Percentiles rank a stretch among this genome's conserved stretches.
These are phyloP conservation scores for Pleurostoma richardsiae DNA, from an alignment of 2,329 filamentous ascomycete genomes.

Conservation along the genomic window DNA sequence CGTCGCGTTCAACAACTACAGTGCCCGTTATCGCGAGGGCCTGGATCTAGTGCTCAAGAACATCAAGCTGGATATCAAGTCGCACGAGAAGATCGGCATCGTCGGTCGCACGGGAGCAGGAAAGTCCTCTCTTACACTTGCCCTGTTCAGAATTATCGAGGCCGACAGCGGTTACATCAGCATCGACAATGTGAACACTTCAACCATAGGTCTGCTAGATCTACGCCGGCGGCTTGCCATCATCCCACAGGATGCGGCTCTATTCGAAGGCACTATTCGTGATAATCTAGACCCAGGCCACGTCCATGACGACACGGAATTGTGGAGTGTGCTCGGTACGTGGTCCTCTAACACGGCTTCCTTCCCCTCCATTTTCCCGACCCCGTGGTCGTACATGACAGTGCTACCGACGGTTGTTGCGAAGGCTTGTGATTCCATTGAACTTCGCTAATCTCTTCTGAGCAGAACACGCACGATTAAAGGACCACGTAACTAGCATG, in stretches of 20 bases:
- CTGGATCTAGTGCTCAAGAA: constrained; percentile 92
- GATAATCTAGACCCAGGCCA: constrained; percentile 95
- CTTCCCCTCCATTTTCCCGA: constrained; percentile 9
- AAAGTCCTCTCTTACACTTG: constrained; percentile 89
- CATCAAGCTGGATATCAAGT: constrained; percentile 86
- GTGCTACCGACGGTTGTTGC: no score
- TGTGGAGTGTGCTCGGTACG: constrained; percentile 92
- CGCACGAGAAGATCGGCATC: constrained; percentile 96
- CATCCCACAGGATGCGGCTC: constrained; percentile 93
- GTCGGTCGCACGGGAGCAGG: constrained; percentile 94
- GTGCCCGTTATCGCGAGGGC: constrained; percentile 83
- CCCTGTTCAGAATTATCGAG: constrained; percentile 95
- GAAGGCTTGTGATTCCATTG: no score
- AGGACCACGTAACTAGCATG: constrained; percentile 84
- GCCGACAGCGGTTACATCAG: constrained; percentile 75
- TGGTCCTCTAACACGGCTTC: constrained; percentile 17
- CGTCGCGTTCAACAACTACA: constrained; percentile 89
- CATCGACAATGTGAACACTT: constrained; percentile 87
- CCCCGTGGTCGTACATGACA: constrained; percentile 7
- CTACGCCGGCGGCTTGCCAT: constrained; percentile 86
- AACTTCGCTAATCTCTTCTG: neutral
- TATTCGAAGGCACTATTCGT: constrained; percentile 69
- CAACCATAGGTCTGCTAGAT: constrained; percentile 83
- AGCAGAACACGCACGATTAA: constrained; percentile 76
- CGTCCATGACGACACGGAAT: constrained; percentile 91